Conservation (phyloP, 2,329 filamentous ascomycete species). For the Nannizziopsis barbatae region DNA sequence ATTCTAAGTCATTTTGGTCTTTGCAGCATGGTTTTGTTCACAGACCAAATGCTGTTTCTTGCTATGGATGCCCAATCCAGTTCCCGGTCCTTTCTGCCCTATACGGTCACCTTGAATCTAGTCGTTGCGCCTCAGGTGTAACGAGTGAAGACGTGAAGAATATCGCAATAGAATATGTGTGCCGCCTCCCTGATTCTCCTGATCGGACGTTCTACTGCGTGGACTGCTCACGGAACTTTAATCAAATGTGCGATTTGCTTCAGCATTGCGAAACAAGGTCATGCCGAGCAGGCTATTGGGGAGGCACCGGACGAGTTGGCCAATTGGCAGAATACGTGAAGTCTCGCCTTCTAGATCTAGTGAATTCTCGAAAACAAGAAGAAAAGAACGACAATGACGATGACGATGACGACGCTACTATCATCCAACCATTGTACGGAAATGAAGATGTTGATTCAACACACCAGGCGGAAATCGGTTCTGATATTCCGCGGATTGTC, state of each 20-base stretch:
- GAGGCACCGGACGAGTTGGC: constrained; percentile 10
- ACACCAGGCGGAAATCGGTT: too few species aligned
- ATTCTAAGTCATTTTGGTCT: neutral
- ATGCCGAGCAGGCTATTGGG: constrained; percentile 16
- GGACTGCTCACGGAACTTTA: constrained; percentile 14
- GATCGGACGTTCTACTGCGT: constrained; percentile 14
- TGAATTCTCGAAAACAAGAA: neutral
- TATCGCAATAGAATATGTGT: constrained; percentile 9
- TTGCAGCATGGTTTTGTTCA: constrained; percentile 15
- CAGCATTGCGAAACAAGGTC: constrained; percentile 18
- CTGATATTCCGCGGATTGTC: neutral
- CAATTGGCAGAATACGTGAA: constrained; percentile 15
- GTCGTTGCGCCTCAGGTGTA: constrained; percentile 16
- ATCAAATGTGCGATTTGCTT: constrained; percentile 17
- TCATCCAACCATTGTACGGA: neutral
- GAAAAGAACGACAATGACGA: neutral
- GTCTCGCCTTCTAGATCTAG: neutral
- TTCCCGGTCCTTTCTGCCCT: constrained; percentile 16
- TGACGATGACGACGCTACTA: neutral
- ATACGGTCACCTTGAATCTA: constrained; percentile 20
- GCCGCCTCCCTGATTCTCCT: neutral
- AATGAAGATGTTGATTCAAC: too few species aligned
- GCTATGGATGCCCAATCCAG: constrained; percentile 15
- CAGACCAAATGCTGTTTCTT: constrained; percentile 14
- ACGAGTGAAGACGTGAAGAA: constrained; percentile 11